Evolutionary conservation across 352 stramenopile genomes (phyloP).

Genomic region (Phytophthora tentaculata): DNA sequence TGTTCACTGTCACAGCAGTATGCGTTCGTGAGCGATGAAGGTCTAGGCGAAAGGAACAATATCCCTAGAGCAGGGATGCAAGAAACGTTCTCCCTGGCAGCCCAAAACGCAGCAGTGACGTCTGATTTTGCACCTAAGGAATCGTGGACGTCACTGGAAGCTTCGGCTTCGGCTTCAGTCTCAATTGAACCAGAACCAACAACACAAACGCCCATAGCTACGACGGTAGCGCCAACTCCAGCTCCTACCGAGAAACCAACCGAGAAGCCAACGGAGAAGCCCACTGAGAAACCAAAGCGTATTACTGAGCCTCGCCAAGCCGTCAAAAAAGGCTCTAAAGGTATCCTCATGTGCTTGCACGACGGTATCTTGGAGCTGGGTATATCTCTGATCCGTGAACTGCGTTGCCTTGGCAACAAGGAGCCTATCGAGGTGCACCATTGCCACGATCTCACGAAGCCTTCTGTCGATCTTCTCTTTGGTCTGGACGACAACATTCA

Average conservation of each 20-base stretch:
- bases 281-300: conserved; percentile 23
- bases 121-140: conserved; percentile 8
- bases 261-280: conserved; percentile 13
- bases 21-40: conserved; percentile 20
- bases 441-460: conserved; percentile 49
- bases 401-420: conserved; percentile 55
- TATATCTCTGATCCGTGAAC: conserved; percentile 55
- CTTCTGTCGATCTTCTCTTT: conserved; percentile 41
- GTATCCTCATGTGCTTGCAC: conserved; percentile 51
- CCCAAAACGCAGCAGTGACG: conserved; percentile 12
- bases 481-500: conserved; percentile 46
- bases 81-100: conserved; percentile 14
- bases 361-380: conserved; percentile 49
- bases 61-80: conserved; percentile 13
- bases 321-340: conserved; percentile 44
- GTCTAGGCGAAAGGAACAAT: conserved; percentile 7
- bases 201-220: neutral
- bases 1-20: conserved; percentile 39
- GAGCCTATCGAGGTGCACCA: conserved; percentile 66
- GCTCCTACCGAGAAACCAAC: conserved; percentile 8
- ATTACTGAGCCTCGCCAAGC: conserved; percentile 31
- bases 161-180: conserved; percentile 11
- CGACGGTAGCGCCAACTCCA: neutral
- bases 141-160: conserved; percentile 11
- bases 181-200: conserved; percentile 6